Conservation (phyloP, 1,284 basidiomycete genomes). For the Heterobasidion occidentale region DNA sequence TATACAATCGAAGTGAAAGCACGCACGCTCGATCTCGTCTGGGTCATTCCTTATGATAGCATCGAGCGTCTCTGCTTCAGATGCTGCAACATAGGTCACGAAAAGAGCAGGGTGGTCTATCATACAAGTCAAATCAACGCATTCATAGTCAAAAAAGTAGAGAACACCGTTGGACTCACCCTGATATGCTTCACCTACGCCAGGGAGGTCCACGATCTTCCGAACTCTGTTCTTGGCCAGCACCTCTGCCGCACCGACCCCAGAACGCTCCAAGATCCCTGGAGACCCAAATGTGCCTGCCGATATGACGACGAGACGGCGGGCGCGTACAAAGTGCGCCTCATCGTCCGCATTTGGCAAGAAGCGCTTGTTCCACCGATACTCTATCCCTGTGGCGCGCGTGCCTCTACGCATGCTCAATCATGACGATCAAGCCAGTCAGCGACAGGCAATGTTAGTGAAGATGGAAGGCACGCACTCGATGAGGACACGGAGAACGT, state of each 20-base stretch:
- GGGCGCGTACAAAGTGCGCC: slow-evolving; percentile 24
- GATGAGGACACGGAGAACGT: slow-evolving; percentile 11
- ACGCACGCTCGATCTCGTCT: slow-evolving; percentile 8
- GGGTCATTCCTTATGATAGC: slow-evolving; percentile 8
- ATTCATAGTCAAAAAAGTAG: neutral
- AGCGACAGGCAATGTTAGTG: neutral
- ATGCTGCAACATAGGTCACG: slow-evolving; percentile 8
- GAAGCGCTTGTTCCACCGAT: slow-evolving; percentile 28
- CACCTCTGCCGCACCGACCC: slow-evolving; percentile 22
- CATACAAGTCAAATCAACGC: neutral
- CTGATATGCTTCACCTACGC: slow-evolving; percentile 49
- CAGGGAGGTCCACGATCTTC: slow-evolving; percentile 40
- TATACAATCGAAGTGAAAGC: neutral
- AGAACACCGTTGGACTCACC: slow-evolving; percentile 22
- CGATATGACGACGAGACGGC: slow-evolving; percentile 38
- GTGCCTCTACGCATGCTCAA: slow-evolving; percentile 25
- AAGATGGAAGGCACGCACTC: neutral
- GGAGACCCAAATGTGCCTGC: slow-evolving; percentile 45
- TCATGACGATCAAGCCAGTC: neutral
- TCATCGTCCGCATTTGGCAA: slow-evolving; percentile 14
- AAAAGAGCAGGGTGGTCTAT: slow-evolving; percentile 14
- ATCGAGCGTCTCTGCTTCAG: slow-evolving; percentile 14
- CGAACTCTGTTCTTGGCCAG: slow-evolving; percentile 32
- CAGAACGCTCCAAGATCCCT: slow-evolving; percentile 22
- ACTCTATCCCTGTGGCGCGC: slow-evolving; percentile 51